Evolutionary conservation across 2,329 filamentous ascomycete genomes (phyloP), one percentile per base, ranked within the genome.

Genomic region (Phoma sp.): DNA sequence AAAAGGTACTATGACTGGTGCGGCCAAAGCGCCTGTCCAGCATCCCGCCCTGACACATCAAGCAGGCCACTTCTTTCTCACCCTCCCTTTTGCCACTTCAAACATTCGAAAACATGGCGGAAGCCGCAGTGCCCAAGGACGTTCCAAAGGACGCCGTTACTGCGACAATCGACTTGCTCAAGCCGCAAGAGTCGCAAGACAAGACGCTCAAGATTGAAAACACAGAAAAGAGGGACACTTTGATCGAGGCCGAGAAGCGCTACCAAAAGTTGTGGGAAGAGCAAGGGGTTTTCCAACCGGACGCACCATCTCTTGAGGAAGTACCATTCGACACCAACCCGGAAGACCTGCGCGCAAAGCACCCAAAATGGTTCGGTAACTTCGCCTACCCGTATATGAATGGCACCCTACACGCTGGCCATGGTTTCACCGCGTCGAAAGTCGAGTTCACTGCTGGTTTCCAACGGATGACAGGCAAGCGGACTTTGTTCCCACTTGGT

Each of bases 391-490:
- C 72, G 9, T 77, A 76, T 64, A 75, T 76, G 71, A 77, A 77
- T 53, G 75, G 75, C 40, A 73, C 69, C 56, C 83, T 96, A 21
- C 93, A 98, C 72, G 92, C 90, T 26, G 95, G 95, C 18, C 95
- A 99, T 80, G 89, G 87, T 65, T 98, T 99, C 77, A 95, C 92
- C 18, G 87, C 91, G 57, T 90, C 86, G 71, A 99, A 99, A 78
- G 87, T 96, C 66, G 95, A 99, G 78, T 99, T 98, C 76, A 88
- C 87, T 53, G 86, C 89, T 20, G 92, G 93, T 36, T 93, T 92
- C 72, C 88, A 90, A 39, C 84, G 93, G 50, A 96, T 98, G 91
- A 86, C 92, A 74, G 95, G 95, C 70, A 93, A 93, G 81, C 84
- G 89, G 47, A 83, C 88, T 52, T 81, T 98, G 47, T 97, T 95